Evolutionary conservation across 805 yeast species (phyloP).

Genomic region (Komagataella pseudopastoris): DNA sequence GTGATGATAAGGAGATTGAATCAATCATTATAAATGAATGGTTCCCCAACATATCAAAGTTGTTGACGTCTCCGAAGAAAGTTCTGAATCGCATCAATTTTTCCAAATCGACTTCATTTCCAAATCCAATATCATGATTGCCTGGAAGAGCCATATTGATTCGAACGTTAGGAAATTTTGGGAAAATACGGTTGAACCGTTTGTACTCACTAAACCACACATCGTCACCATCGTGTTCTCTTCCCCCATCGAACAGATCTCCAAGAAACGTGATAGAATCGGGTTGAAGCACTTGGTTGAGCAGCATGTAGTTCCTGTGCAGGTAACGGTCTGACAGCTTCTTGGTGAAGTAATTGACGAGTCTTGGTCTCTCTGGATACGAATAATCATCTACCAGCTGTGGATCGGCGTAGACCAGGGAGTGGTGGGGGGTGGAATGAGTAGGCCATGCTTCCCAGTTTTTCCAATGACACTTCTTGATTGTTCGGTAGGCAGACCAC

Average conservation of each 20-base stretch:
- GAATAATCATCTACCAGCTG: constrained; percentile 85
- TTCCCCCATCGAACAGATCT: constrained; percentile 89
- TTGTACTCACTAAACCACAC: constrained; percentile 57
- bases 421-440: constrained; percentile 1
- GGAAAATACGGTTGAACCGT: constrained; percentile 59
- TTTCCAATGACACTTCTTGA: constrained; percentile 45
- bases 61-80: constrained; percentile 62
- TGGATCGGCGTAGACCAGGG: constrained; percentile 73
- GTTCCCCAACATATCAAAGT: constrained; percentile 40
- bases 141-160: constrained; percentile 50
- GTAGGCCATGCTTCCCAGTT: constrained; percentile 48
- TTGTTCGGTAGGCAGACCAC: constrained; percentile 25
- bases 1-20: constrained; percentile 62
- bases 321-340: constrained; percentile 66
- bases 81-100: constrained; percentile 52
- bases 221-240: constrained; percentile 60
- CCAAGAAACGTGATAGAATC: constrained; percentile 74
- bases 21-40: constrained; percentile 72
- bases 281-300: constrained; percentile 51
- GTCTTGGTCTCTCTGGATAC: constrained; percentile 55
- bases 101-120: constrained; percentile 45
- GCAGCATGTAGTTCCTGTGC: constrained; percentile 53
- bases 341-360: constrained; percentile 40
- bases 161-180: constrained; percentile 30
- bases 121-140: constrained; percentile 95